These are phyloP conservation scores for Acanthamoeba sp. DNA, from an alignment of 208 protist genomes.

Conservation along the genomic window DNA sequence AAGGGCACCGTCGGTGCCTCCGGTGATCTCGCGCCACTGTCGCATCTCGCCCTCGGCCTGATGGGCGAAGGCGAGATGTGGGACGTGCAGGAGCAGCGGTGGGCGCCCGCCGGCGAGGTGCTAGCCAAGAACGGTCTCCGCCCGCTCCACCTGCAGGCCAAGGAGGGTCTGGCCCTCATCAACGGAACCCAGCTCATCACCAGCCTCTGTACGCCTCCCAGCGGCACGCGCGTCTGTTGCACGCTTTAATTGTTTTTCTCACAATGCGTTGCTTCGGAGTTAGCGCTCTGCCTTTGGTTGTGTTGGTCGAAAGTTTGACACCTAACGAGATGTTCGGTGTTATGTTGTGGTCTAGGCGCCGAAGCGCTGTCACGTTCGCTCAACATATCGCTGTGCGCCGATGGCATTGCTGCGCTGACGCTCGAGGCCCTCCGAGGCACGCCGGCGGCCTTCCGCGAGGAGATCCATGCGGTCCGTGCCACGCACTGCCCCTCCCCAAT, in stretches of 20 bases:
- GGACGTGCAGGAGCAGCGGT: conserved; percentile 78
- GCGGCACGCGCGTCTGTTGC: not conserved
- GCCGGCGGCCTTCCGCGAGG: conserved; percentile 85
- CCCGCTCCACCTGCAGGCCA: conserved; percentile 89
- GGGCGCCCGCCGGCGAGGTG: conserved; percentile 77
- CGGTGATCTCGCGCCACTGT: conserved; percentile 93
- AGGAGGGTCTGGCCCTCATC: conserved; percentile 93
- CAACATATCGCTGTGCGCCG: conserved; percentile 77
- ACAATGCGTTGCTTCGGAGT: not conserved
- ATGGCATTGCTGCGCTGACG: conserved; percentile 90
- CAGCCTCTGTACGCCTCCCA: conserved; percentile 79
- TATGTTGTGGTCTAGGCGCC: not conserved
- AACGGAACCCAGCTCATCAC: conserved; percentile 95
- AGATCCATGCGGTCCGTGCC: conserved; percentile 87
- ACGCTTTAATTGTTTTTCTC: not conserved
- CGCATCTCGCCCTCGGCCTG: conserved; percentile 92
- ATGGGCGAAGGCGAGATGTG: conserved; percentile 89
- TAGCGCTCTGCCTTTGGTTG: too few relatives aligned
- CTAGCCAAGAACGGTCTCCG: conserved; percentile 85
- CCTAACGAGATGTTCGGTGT: not conserved
- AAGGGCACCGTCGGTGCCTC: conserved; percentile 92
- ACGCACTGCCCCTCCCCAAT: too few relatives aligned
- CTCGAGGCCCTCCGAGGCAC: conserved; percentile 91
- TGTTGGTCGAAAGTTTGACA: too few relatives aligned
- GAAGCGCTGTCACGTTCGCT: conserved; percentile 88